Percentiles rank a stretch among this genome's conserved stretches.
Conservation (phyloP, 2,329 filamentous ascomycete species). For the Cercospora zeina region DNA sequence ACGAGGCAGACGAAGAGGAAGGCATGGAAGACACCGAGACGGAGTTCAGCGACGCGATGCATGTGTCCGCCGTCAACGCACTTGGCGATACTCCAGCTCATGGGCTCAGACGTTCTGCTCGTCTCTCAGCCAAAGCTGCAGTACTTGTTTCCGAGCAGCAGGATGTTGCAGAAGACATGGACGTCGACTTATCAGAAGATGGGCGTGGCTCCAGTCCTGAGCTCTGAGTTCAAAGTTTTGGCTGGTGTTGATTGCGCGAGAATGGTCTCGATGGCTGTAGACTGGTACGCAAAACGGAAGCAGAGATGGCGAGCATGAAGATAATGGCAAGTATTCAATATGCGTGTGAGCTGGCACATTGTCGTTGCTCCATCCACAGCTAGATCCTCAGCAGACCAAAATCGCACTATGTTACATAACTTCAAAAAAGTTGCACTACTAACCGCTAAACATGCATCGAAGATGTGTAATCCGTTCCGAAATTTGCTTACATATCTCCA, state of each 20-base stretch:
- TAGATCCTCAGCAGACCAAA: no score
- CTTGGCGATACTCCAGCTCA: not conserved
- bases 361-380: no score
- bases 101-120: conserved; percentile 10
- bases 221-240: not conserved
- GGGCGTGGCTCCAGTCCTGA: conserved; percentile 11
- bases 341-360: no score
- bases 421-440: no score
- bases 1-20: conserved; percentile 5
- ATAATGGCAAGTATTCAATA: no score
- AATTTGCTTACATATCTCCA: no score
- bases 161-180: conserved; percentile 2
- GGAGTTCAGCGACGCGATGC: not conserved
- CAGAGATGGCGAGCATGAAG: no score
- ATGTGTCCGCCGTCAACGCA: not conserved
- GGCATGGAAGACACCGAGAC: not conserved
- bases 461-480: no score
- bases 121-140: conserved; percentile 5
- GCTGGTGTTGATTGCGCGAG: not conserved
- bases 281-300: not conserved
- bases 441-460: no score
- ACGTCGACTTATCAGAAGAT: not conserved
- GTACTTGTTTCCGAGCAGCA: not conserved
- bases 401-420: no score
- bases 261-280: not conserved